Evolutionary conservation across 2,329 filamentous ascomycete species (phyloP).

Genomic region (Ophiostoma angusticollis): DNA sequence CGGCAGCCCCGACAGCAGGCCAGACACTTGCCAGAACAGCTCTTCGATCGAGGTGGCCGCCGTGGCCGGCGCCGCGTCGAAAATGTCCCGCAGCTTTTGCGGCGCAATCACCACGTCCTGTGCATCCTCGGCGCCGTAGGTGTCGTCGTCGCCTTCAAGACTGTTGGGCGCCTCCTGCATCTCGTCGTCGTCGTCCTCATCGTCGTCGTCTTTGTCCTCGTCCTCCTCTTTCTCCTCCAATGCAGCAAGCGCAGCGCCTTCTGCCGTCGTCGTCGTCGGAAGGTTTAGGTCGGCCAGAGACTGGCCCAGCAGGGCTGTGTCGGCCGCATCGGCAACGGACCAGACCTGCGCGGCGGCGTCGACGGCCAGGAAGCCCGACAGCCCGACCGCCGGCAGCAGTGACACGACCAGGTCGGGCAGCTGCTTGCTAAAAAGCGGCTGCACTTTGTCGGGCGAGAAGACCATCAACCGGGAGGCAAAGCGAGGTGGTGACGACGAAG

Average conservation of each 20-base stretch:
- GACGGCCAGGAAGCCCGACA: conserved; percentile 61
- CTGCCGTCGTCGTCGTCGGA: conserved; percentile 26
- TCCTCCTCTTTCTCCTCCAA: conserved; percentile 17
- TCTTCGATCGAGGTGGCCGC: conserved; percentile 61
- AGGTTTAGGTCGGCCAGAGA: conserved; percentile 42
- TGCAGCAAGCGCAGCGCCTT: conserved; percentile 22
- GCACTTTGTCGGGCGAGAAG: conserved; percentile 44
- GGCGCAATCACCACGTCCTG: conserved; percentile 51
- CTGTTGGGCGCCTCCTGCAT: conserved; percentile 23
- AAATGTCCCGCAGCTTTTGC: conserved; percentile 56
- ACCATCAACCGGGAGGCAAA: conserved; percentile 47
- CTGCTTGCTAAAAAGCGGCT: conserved; percentile 45
- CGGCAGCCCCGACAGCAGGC: conserved; percentile 36
- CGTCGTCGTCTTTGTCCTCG: conserved; percentile 28
- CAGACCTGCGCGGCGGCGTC: conserved; percentile 66
- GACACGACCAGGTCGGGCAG: conserved; percentile 50
- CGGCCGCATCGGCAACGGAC: conserved; percentile 45
- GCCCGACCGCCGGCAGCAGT: conserved; percentile 48
- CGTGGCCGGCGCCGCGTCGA: conserved; percentile 56
- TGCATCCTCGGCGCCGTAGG: conserved; percentile 25
- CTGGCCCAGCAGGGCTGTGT: conserved; percentile 39
- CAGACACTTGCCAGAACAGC: conserved; percentile 61
- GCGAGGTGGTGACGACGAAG: conserved; percentile 12
- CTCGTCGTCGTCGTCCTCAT: conserved; percentile 32
- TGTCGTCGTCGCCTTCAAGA: conserved; percentile 21